A percentile compares a stretch with the other conserved stretches of the same genome.
Evolutionary conservation across 306 rosid genomes (phyloP).

Genomic region (Cicer arietinum): DNA sequence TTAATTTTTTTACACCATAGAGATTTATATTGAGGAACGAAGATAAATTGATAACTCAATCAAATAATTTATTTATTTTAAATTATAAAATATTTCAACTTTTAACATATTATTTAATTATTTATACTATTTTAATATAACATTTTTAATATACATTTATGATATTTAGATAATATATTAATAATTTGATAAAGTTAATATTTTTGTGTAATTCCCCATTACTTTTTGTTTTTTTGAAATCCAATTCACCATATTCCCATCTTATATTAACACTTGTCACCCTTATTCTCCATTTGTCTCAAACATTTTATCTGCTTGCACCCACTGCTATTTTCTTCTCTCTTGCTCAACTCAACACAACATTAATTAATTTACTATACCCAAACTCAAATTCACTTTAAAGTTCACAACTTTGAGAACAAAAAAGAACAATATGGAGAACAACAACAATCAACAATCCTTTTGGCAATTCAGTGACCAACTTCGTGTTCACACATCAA

Average conservation of each 20-base stretch:
- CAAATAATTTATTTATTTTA: too few species aligned
- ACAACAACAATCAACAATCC: constrained; percentile 48
- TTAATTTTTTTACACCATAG: too few species aligned
- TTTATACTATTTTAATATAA: too few species aligned
- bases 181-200: too few species aligned
- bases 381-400: background rate
- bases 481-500: constrained; percentile 72
- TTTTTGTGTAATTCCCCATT: too few species aligned
- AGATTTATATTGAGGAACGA: too few species aligned
- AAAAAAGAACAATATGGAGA: constrained; percentile 37
- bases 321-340: background rate
- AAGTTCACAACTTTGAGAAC: background rate
- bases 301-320: background rate
- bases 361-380: background rate
- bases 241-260: background rate
- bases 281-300: constrained; percentile 8
- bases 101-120: too few species aligned
- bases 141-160: too few species aligned
- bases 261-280: constrained; percentile 11
- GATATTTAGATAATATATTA: too few species aligned
- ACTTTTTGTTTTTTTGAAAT: too few species aligned
- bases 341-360: background rate
- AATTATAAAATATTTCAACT: too few species aligned
- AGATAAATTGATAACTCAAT: too few species aligned
- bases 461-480: constrained; percentile 96